Evolutionary conservation across 371 early-diverging fungal genomes (phyloP), one percentile per base, ranked within the genome.

Genomic region (Circinella minor): DNA sequence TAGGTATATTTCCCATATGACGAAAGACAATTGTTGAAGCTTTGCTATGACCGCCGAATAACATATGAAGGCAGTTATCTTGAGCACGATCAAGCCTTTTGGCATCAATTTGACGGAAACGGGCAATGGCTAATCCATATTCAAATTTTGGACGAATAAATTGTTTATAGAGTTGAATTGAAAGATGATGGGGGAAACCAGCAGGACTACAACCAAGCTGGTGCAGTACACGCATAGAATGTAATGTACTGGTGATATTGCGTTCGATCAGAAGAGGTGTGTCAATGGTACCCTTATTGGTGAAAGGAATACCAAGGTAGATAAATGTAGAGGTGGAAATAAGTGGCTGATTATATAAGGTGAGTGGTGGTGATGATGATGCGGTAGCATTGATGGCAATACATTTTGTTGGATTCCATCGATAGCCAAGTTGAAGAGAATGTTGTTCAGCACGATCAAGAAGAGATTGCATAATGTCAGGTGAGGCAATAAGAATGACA

Each of bases 321-420:
- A 20, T 34, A 4, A 59, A 59, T 4, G 17, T 1, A 0, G 11
- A 11, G 6, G 60, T 36, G n/a, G 5, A 4, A 20, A 15, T 11
- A 3, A 59, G 6, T 5, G 60, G n/a, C 1, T n/a, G 17, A 18
- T 59, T 34, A 15, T 59, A 59, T 11, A 59, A 37, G 1, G 6
- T 34, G 15, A 11, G 6, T n/a, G 60, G 17, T 34, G 34, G 8
- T 48, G 55, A 20, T 20, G 36, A 15, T 14, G 36, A 43, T 6
- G 47, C 8, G 3, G 49, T 43, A 36, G 70, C 20, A n/a, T 27
- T 27, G 27, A 27, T 27, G 27, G 67, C 34, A 38, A 60, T 70
- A 36, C 68, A 76, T 62, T 76, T 76, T 36, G 11, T 27, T 0
- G 73, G 76, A 27, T 57, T 69, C 70, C 71, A 72, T 6, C 65